phyloP scores from a whole-genome alignment of 129 eudicot genomes.

The Gnaphalium uliginosum region DNA sequence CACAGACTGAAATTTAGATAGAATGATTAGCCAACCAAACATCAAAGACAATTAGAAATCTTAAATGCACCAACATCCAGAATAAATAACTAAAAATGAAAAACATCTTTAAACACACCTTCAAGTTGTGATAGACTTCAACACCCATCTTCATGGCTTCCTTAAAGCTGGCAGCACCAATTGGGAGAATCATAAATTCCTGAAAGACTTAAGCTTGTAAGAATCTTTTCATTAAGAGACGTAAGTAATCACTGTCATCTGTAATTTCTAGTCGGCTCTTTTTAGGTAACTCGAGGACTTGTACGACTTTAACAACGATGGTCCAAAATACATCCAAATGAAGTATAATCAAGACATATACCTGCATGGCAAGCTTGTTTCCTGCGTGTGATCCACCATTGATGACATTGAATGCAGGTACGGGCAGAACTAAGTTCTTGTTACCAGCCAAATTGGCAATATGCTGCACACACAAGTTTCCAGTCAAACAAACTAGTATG shows the following conservation, averaged over 20 bases:
- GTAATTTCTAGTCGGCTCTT: not conserved
- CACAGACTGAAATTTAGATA: constrained; percentile 62
- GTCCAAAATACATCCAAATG: not conserved
- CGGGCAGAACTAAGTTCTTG: constrained; percentile 87
- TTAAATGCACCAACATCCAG: not conserved
- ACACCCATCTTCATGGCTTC: constrained; percentile 99
- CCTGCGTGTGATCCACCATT: constrained; percentile 99
- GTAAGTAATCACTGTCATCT: not conserved
- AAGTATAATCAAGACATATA: constrained; percentile 21
- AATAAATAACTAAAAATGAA: not conserved
- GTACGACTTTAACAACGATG: not conserved
- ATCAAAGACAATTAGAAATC: not conserved
- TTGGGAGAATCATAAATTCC: constrained; percentile 98
- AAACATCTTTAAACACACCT: constrained; percentile 43
- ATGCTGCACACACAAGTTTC: constrained; percentile 49
- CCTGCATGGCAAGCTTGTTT: constrained; percentile 99
- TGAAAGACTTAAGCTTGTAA: constrained; percentile 29
- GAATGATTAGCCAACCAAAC: constrained; percentile 15
- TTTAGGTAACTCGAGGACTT: not conserved
- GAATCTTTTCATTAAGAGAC: too few relatives aligned
- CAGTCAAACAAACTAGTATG: constrained; percentile 4
- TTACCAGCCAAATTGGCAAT: constrained; percentile 93
- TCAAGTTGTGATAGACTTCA: constrained; percentile 95
- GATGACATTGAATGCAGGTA: constrained; percentile 93
- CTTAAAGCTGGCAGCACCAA: constrained; percentile 83